A percentile compares a stretch with the other conserved stretches of the same genome.
Conservation (phyloP, 495 filamentous ascomycete genomes). For the Podospora conica region DNA sequence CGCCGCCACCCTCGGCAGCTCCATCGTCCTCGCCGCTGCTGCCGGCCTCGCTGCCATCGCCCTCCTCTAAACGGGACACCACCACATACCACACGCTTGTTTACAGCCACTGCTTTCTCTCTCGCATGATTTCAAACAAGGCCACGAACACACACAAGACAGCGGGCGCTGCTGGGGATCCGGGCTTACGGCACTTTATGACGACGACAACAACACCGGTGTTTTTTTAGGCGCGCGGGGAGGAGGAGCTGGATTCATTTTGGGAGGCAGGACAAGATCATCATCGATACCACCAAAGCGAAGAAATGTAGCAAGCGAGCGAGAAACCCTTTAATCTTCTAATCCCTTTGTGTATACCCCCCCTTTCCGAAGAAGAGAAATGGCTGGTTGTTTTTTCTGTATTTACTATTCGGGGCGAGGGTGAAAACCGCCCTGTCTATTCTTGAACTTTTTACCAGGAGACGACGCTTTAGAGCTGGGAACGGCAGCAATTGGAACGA, state of each 20-base stretch:
- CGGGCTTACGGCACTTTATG: slow-evolving; percentile 6
- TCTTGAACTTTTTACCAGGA: background rate
- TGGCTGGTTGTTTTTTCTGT: background rate
- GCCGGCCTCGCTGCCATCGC: slow-evolving; percentile 47
- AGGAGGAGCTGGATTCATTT: background rate
- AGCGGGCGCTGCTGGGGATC: background rate
- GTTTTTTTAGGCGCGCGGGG: too few species aligned
- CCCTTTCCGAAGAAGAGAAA: background rate
- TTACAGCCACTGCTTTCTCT: background rate
- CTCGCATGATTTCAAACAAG: background rate
- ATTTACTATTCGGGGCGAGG: background rate
- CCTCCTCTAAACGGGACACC: slow-evolving; percentile 41
- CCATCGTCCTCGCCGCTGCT: slow-evolving; percentile 41
- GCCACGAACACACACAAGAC: too few species aligned
- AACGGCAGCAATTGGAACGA: background rate
- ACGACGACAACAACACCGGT: background rate
- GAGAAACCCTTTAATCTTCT: background rate
- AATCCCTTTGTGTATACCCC: background rate
- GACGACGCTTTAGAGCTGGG: background rate
- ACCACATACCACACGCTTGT: background rate
- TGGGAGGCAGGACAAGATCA: background rate
- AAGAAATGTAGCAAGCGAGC: background rate
- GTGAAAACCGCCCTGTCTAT: background rate
- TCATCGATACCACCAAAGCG: background rate
- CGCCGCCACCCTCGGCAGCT: slow-evolving; percentile 40